These are phyloP conservation scores for Apiospora sp. DNA, from an alignment of 2,329 filamentous ascomycete species.

Conservation along the genomic window DNA sequence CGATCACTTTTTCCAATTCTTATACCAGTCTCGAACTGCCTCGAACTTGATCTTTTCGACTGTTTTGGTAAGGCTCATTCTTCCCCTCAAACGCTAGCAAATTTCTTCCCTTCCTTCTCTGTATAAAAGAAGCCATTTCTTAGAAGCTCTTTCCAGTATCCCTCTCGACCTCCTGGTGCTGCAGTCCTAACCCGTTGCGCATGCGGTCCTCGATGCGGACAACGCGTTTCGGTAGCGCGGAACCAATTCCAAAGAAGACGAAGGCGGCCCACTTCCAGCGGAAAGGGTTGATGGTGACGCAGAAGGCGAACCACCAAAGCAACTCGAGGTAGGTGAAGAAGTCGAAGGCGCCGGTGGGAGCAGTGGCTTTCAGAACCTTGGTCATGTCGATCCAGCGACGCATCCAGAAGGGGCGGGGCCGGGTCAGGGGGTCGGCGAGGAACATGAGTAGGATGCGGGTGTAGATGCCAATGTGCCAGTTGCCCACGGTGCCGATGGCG, in stretches of 20 bases:
- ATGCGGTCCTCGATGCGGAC: conserved; percentile 71
- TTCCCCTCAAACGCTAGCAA: neutral
- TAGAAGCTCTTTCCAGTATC: conserved; percentile 46
- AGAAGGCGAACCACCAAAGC: conserved; percentile 86
- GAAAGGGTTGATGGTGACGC: conserved; percentile 82
- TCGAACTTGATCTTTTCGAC: too few relatives aligned
- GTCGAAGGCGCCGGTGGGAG: conserved; percentile 81
- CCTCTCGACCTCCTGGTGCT: conserved; percentile 37
- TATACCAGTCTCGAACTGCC: too few relatives aligned
- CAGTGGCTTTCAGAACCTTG: conserved; percentile 70
- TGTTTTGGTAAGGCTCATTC: neutral
- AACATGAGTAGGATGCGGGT: conserved; percentile 89
- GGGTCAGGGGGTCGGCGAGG: conserved; percentile 77
- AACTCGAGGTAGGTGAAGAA: conserved; percentile 91
- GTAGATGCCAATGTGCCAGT: conserved; percentile 92
- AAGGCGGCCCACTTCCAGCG: conserved; percentile 90
- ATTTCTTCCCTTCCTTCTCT: neutral
- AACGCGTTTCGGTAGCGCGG: conserved; percentile 69
- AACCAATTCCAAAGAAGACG: conserved; percentile 79
- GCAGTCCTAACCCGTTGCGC: conserved; percentile 59
- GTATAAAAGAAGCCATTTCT: too few relatives aligned
- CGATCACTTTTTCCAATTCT: neutral
- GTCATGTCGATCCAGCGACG: conserved; percentile 89
- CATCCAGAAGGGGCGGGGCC: conserved; percentile 79
- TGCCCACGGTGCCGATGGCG: conserved; percentile 82